Percentiles rank a stretch among this genome's conserved stretches.
phyloP scores from a whole-genome alignment of 2,329 filamentous ascomycete species.

The Hirsutella thompsonii region DNA sequence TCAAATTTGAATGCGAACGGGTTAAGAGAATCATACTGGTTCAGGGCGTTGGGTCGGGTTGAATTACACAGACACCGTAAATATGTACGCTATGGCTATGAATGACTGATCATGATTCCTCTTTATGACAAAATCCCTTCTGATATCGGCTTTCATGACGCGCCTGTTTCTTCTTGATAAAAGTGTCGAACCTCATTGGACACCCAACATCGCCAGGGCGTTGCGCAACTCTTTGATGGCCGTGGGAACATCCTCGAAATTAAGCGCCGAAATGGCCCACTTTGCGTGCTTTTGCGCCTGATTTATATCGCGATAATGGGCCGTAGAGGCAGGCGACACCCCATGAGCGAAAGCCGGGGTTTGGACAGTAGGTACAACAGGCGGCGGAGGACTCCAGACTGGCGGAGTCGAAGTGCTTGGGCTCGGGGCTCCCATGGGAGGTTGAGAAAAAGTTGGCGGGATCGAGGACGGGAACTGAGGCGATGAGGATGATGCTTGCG shows the following conservation, averaged over 20 bases:
- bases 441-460: neutral
- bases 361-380: neutral
- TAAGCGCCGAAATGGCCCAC: slow-evolving; percentile 91
- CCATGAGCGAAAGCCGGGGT: slow-evolving; percentile 5
- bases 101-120: neutral
- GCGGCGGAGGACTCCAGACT: neutral
- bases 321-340: slow-evolving; percentile 4
- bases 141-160: neutral
- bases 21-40: too few relatives aligned
- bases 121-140: neutral
- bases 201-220: slow-evolving; percentile 61
- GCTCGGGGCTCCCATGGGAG: neutral
- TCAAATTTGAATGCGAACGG: too few relatives aligned
- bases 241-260: slow-evolving; percentile 90
- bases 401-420: neutral
- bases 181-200: slow-evolving; percentile 16
- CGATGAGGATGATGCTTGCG: neutral
- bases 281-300: slow-evolving; percentile 90
- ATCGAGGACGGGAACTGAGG: neutral
- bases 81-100: neutral
- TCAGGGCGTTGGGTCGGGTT: neutral
- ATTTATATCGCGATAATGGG: slow-evolving; percentile 46
- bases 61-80: neutral
- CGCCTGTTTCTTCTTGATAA: neutral
- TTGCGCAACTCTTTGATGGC: slow-evolving; percentile 73